Conservation (phyloP, 306 rosid genomes). For the Cucumis cinereus region DNA sequence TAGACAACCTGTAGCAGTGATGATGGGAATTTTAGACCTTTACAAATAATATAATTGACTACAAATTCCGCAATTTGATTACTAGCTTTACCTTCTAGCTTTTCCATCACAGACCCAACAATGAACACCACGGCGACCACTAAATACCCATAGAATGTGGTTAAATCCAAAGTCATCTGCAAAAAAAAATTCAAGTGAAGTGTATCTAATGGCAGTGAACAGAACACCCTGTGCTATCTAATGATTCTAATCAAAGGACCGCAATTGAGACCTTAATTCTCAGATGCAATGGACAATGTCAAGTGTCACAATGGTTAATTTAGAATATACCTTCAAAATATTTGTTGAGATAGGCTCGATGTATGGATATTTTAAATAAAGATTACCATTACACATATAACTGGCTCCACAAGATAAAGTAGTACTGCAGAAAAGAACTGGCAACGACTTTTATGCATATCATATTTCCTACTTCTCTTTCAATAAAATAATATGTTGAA, state of each 20-base stretch:
- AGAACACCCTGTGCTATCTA: background rate
- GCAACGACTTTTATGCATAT: background rate
- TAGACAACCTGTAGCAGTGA: conserved; percentile 44
- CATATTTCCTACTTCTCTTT: background rate
- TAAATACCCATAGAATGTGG: conserved; percentile 85
- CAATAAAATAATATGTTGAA: background rate
- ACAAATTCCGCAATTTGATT: background rate
- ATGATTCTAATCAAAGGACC: background rate
- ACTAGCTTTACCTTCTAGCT: conserved; percentile 60
- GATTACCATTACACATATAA: background rate
- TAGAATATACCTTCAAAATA: background rate
- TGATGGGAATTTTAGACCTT: conserved; percentile 4
- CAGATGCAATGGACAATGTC: background rate
- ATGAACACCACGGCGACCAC: conserved; percentile 96
- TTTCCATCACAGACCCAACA: conserved; percentile 93
- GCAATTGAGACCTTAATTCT: background rate
- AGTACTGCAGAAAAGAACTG: background rate
- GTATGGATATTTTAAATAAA: background rate
- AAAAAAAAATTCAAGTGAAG: conserved; percentile 5
- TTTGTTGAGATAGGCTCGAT: background rate
- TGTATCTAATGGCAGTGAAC: background rate
- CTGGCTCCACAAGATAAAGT: background rate
- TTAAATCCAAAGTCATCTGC: conserved; percentile 82
- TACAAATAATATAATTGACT: background rate
- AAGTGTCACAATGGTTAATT: background rate